A percentile compares a stretch with the other conserved stretches of the same genome.
phyloP scores from a whole-genome alignment of 2,329 filamentous ascomycete species.

The Purpureocillium lavendulum region DNA sequence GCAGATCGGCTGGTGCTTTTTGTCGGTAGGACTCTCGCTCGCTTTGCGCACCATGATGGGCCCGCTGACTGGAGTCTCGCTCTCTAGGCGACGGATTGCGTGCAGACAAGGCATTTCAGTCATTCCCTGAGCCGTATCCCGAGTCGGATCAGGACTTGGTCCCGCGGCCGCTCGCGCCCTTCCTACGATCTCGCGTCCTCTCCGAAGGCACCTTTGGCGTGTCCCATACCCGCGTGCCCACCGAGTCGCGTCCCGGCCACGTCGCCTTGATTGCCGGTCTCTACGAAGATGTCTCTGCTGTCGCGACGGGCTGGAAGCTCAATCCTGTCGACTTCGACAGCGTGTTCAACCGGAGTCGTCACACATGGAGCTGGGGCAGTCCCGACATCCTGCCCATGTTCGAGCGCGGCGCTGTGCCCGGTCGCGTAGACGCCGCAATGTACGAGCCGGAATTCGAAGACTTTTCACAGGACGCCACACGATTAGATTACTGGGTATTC shows the following conservation, averaged over 20 bases:
- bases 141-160: constrained; percentile 55
- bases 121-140: constrained; percentile 77
- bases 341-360: constrained; percentile 91
- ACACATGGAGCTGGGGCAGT: constrained; percentile 99
- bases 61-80: not conserved
- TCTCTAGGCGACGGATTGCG: constrained; percentile 74
- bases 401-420: constrained; percentile 79
- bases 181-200: constrained; percentile 80
- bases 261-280: constrained; percentile 93
- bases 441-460: constrained; percentile 85
- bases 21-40: constrained; percentile 54
- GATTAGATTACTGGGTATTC: constrained; percentile 91
- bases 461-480: constrained; percentile 72
- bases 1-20: constrained; percentile 88
- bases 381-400: constrained; percentile 98
- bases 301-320: constrained; percentile 96
- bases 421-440: constrained; percentile 76
- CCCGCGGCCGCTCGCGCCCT: constrained; percentile 80
- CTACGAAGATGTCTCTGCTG: constrained; percentile 96
- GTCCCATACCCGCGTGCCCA: constrained; percentile 92
- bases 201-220: constrained; percentile 92
- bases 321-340: constrained; percentile 99
- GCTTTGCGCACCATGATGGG: not conserved
- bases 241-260: constrained; percentile 91
- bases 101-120: constrained; percentile 96